These are phyloP conservation scores for Scutellaria baicalensis DNA, from an alignment of 257 asterid genomes.

Conservation along the genomic window DNA sequence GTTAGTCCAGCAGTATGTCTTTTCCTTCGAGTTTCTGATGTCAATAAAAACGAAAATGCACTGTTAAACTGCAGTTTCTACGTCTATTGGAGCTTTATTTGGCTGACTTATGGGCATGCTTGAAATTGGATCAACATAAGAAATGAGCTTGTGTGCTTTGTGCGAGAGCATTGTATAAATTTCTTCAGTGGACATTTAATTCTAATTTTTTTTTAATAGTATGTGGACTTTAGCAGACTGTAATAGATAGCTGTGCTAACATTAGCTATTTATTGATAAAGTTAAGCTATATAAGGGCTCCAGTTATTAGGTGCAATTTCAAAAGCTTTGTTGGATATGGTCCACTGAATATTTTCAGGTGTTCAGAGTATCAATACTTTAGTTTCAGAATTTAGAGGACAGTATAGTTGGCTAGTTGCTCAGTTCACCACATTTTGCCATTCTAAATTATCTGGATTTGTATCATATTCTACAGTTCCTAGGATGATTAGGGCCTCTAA, in stretches of 20 bases:
- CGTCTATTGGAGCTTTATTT: background rate
- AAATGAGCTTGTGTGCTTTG: background rate
- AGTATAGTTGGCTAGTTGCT: background rate
- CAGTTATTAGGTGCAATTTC: background rate
- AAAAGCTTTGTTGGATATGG: background rate
- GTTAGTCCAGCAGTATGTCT: background rate
- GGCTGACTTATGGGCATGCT: background rate
- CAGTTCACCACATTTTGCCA: background rate
- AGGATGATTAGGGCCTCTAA: background rate
- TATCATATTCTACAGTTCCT: background rate
- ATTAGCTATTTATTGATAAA: background rate
- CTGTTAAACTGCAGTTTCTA: background rate
- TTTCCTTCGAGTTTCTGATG: background rate
- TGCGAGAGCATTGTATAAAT: background rate
- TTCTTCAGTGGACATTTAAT: background rate
- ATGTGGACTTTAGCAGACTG: background rate
- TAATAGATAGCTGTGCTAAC: background rate
- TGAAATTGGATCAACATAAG: background rate
- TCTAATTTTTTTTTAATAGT: background rate
- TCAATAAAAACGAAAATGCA: background rate
- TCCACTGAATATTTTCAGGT: background rate
- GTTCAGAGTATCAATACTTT: background rate
- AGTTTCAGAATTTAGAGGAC: background rate
- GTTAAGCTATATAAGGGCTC: background rate
- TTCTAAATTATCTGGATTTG: background rate